phyloP scores from a whole-genome alignment of 2,329 filamentous ascomycete genomes.

The Paramyrothecium roridum region DNA sequence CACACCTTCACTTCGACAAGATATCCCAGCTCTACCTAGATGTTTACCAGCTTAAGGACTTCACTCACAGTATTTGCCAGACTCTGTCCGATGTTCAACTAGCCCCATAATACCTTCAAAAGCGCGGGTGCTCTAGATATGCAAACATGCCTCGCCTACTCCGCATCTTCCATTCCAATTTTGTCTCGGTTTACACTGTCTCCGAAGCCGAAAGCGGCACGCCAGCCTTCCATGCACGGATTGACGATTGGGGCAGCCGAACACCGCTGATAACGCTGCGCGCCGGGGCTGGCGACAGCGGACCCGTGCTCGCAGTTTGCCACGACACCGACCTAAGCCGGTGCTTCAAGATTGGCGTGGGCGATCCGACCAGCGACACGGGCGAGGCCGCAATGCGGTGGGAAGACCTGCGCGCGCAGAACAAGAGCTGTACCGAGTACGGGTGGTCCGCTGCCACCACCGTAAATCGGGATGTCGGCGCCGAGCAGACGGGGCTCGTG shows the following conservation, averaged over 20 bases:
- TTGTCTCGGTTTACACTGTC: background rate
- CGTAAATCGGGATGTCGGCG: conserved; percentile 1
- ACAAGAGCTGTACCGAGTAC: conserved; percentile 3
- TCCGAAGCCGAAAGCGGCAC: background rate
- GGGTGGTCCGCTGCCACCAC: background rate
- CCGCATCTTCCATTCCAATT: background rate
- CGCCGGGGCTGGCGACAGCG: background rate
- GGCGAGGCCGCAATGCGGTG: background rate
- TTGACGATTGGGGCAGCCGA: background rate
- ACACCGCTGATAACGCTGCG: background rate
- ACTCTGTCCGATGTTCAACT: no score
- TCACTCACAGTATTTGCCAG: no score
- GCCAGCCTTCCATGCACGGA: background rate
- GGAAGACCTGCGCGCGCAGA: conserved; percentile 2
- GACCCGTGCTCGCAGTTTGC: conserved; percentile 4
- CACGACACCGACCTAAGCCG: conserved; percentile 2
- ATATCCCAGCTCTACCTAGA: no score
- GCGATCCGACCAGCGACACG: background rate
- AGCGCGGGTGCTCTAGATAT: no score
- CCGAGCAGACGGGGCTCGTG: background rate
- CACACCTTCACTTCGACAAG: no score
- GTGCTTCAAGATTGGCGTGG: conserved; percentile 5
- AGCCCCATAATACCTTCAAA: no score
- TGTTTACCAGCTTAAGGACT: no score
- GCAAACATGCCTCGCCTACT: background rate